Evolutionary conservation across 768 basidiomycete genomes (phyloP).

Genomic region (Lactarius sanguifluus): DNA sequence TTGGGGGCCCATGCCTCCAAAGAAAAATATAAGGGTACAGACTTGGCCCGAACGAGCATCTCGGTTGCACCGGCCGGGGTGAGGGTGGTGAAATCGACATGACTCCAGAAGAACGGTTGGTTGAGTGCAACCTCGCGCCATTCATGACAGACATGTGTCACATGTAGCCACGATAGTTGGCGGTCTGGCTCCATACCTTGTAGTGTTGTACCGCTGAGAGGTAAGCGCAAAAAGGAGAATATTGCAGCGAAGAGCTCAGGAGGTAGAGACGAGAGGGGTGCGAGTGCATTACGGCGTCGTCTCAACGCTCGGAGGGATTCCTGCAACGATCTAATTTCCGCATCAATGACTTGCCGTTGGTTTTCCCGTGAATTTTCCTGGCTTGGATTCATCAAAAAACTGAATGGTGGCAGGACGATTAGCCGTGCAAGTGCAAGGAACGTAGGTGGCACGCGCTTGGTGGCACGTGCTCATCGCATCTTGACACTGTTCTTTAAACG

Average conservation of each 20-base stretch:
- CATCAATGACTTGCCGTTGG: not conserved
- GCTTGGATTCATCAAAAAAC: not conserved
- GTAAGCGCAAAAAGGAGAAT: not conserved
- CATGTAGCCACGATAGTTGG: not conserved
- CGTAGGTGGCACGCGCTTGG: no score
- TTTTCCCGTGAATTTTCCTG: not conserved
- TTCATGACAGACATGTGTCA: not conserved
- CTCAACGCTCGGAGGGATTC: no score
- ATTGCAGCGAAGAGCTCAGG: not conserved
- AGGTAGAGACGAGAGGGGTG: no score
- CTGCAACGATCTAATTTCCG: not conserved
- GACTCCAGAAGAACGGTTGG: not conserved
- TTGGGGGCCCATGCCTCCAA: not conserved
- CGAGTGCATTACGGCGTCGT: no score
- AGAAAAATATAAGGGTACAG: not conserved
- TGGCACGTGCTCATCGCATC: no score
- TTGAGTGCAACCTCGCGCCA: not conserved
- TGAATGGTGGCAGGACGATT: no score
- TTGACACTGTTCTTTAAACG: no score
- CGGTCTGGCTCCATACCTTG: not conserved
- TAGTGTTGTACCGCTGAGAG: no score
- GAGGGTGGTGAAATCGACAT: not conserved
- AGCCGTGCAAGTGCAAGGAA: no score
- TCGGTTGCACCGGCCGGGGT: not conserved
- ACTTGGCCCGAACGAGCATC: not conserved